A percentile compares a stretch with the other conserved stretches of the same genome.
Conservation (phyloP, 768 basidiomycete genomes). For the Rhodosporidiobolus odoratus region DNA sequence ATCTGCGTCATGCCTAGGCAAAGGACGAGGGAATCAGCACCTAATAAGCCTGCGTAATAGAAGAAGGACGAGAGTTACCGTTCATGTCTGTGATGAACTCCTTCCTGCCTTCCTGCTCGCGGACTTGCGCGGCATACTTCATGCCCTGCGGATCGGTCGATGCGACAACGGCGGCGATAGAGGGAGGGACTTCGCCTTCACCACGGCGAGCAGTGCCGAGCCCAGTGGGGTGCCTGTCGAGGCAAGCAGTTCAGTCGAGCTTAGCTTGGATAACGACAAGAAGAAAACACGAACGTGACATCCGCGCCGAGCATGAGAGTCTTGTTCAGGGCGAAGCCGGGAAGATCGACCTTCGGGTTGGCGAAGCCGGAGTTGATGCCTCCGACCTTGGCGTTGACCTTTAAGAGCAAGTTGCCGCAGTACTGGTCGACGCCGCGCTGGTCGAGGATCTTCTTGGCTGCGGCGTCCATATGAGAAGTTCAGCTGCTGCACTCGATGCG, state of each 20-base stretch:
- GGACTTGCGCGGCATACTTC: slow-evolving; percentile 27
- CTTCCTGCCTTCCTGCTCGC: slow-evolving; percentile 20
- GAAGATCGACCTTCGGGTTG: not conserved
- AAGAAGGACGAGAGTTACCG: not conserved
- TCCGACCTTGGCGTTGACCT: slow-evolving; percentile 30
- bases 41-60: not conserved
- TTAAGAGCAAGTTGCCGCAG: slow-evolving; percentile 21
- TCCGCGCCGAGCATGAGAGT: slow-evolving; percentile 31
- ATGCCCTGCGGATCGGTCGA: not conserved
- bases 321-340: slow-evolving; percentile 5
- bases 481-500: too few relatives aligned
- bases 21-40: not conserved
- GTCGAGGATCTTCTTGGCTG: slow-evolving; percentile 20
- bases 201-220: slow-evolving; percentile 11
- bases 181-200: slow-evolving; percentile 14
- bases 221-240: slow-evolving; percentile 18
- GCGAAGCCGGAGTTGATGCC: slow-evolving; percentile 33
- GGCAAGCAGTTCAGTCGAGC: not conserved
- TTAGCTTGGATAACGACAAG: not conserved
- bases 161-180: slow-evolving; percentile 30
- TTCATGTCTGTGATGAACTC: slow-evolving; percentile 31
- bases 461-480: too few relatives aligned
- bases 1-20: slow-evolving; percentile 3
- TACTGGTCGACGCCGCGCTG: slow-evolving; percentile 31
- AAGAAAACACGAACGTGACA: slow-evolving; percentile 13